Evolutionary conservation across 208 protist species (phyloP).

Genomic region (Leishmania amazonensis): DNA sequence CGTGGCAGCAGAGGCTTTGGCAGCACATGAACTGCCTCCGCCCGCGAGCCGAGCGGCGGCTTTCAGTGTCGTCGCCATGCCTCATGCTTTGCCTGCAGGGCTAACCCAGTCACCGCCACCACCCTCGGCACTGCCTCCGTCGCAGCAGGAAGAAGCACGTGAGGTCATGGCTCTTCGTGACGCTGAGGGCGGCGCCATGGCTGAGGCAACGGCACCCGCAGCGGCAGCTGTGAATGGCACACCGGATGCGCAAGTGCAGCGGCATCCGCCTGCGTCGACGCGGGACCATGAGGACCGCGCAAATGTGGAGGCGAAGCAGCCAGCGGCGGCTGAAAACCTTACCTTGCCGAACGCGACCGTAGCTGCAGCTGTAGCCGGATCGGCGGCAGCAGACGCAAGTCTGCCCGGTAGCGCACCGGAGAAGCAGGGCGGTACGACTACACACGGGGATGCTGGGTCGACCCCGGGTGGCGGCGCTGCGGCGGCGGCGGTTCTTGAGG

Average conservation of each 20-base stretch:
- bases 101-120: slow-evolving; percentile 2
- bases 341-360: not conserved
- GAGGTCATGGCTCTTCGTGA: not conserved
- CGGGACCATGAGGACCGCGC: not conserved
- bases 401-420: not conserved
- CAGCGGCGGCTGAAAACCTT: not conserved
- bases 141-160: not conserved
- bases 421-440: not conserved
- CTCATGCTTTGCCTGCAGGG: not conserved
- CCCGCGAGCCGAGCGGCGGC: not conserved
- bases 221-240: not conserved
- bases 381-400: not conserved
- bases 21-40: not conserved
- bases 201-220: not conserved
- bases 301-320: not conserved
- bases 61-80: not conserved
- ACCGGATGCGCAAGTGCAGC: slow-evolving; percentile 3
- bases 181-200: not conserved
- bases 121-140: not conserved
- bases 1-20: too few relatives aligned
- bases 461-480: not conserved
- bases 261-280: not conserved
- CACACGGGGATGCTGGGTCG: not conserved
- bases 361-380: not conserved
- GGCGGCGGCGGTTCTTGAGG: slow-evolving; percentile 12